These are phyloP conservation scores for Chrysoporthe austroafricana DNA, from an alignment of 2,329 filamentous ascomycete species.

Conservation along the genomic window DNA sequence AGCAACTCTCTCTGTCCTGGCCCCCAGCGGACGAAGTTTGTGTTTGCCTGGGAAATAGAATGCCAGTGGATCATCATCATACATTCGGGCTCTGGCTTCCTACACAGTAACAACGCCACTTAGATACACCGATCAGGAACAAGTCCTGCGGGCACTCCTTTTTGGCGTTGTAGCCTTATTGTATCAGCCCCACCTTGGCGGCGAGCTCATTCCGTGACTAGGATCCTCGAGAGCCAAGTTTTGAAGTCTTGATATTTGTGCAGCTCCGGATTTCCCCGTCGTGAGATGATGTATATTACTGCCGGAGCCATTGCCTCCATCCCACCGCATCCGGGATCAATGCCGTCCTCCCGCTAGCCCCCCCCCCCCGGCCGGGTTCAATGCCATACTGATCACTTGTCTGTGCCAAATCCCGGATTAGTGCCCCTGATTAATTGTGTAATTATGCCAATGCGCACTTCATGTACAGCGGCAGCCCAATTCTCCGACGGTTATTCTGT, in stretches of 20 bases:
- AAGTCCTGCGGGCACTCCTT: too few relatives aligned
- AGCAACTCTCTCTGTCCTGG: background rate
- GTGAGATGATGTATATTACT: background rate
- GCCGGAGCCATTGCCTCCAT: constrained; percentile 14
- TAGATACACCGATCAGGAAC: background rate
- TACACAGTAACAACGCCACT: background rate
- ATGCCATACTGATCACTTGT: background rate
- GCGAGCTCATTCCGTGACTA: background rate
- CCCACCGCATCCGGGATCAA: constrained; percentile 5
- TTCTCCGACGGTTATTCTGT: background rate
- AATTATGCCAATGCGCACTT: background rate
- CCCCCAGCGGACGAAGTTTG: background rate
- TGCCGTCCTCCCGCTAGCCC: constrained; percentile 14
- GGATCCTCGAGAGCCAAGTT: background rate
- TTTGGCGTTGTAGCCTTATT: too few relatives aligned
- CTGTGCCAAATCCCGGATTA: background rate
- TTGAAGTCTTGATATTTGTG: background rate
- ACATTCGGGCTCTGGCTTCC: background rate
- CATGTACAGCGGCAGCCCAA: background rate
- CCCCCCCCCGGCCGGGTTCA: background rate
- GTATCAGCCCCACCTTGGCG: too few relatives aligned
- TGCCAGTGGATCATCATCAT: background rate
- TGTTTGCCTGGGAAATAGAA: background rate
- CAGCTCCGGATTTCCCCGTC: background rate
- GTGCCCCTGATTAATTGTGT: background rate